phyloP scores from a whole-genome alignment of 139 green algal species.

The Tetraselmis chui region DNA sequence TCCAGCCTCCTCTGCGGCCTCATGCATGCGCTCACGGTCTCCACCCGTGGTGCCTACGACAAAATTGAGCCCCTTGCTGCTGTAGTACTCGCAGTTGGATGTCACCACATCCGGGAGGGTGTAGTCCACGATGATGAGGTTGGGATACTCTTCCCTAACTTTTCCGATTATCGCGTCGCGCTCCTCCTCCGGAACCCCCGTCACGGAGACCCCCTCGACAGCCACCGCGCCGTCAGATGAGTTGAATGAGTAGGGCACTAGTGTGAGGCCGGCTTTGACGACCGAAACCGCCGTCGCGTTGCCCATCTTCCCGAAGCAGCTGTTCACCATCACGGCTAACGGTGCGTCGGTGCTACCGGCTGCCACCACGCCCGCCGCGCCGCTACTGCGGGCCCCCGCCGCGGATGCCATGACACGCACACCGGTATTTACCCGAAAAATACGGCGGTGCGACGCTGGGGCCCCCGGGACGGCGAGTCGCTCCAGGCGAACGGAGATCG shows the following conservation, averaged over 20 bases:
- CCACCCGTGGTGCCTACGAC: conserved; percentile 98
- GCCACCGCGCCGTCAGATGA: conserved; percentile 26
- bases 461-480: no score
- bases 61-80: conserved; percentile 75
- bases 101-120: conserved; percentile 81
- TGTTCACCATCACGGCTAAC: conserved; percentile 64
- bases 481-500: no score
- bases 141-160: conserved; percentile 53
- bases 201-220: conserved; percentile 50
- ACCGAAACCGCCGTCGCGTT: conserved; percentile 75
- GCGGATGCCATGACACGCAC: background rate
- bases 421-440: no score
- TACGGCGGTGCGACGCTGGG: no score
- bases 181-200: conserved; percentile 39
- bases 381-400: background rate
- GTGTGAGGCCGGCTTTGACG: conserved; percentile 57
- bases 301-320: conserved; percentile 89
- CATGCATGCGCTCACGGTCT: conserved; percentile 72
- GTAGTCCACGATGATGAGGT: conserved; percentile 93
- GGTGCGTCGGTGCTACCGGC: background rate
- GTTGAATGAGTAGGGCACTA: conserved; percentile 76
- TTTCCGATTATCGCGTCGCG: conserved; percentile 38
- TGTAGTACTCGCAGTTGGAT: conserved; percentile 85
- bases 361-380: no score
- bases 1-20: conserved; percentile 40